A percentile compares a stretch with the other conserved stretches of the same genome.
Conservation (phyloP, 306 rosid species). For the Corylus heterophylla region DNA sequence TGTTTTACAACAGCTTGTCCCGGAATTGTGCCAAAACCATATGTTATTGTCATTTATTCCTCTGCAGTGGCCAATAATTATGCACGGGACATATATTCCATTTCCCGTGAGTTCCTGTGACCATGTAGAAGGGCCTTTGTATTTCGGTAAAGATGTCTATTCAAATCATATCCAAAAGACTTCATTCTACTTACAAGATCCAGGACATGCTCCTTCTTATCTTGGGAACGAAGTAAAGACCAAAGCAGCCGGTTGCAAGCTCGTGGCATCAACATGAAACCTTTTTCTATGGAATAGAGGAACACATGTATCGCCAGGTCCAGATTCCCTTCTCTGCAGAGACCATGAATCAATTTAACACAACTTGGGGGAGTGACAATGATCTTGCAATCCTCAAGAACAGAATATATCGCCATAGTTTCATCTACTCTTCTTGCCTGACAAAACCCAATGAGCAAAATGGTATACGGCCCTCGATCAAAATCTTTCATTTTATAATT, state of each 20-base stretch:
- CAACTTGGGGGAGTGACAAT: constrained; percentile 68
- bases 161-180: constrained; percentile 51
- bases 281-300: constrained; percentile 59
- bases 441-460: constrained; percentile 82
- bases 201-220: constrained; percentile 42
- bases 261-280: constrained; percentile 41
- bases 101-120: constrained; percentile 7
- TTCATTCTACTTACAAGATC: constrained; percentile 52
- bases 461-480: constrained; percentile 64
- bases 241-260: constrained; percentile 43
- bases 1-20: neutral
- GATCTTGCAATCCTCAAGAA: constrained; percentile 60
- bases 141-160: constrained; percentile 24
- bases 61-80: neutral
- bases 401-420: constrained; percentile 54
- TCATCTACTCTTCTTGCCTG: constrained; percentile 47
- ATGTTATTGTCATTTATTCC: neutral
- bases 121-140: constrained; percentile 35
- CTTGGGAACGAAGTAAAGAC: constrained; percentile 37
- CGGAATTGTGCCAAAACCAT: neutral
- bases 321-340: constrained; percentile 47
- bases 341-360: constrained; percentile 59
- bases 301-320: constrained; percentile 56
- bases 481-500: constrained; percentile 52
- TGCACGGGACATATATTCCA: neutral